Evolutionary conservation across 441 rosid genomes (phyloP), one percentile per base, ranked within the genome.

Genomic region (Populus hybrid): DNA sequence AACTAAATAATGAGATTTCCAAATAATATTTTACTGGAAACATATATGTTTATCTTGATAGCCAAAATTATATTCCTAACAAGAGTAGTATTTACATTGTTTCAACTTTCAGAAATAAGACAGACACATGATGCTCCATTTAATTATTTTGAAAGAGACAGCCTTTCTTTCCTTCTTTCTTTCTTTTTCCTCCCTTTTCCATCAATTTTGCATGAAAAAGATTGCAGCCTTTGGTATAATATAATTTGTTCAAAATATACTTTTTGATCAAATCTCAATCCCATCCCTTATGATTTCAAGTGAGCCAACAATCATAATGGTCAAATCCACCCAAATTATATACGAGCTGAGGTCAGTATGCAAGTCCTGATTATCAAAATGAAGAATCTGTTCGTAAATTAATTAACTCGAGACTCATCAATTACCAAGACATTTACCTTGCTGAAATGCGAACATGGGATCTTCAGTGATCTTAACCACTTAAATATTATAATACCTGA

Each of bases 381-480:
- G 65, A 71, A 3, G 69, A 28, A 71, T 16, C 28, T 36, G 14
- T n/a, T 14, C 2, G 24, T 21, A 64, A 20, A 36, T 59, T 3
- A 23, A 23, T 23, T 61, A 14, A 23, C 42, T 38, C n/a, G 2
- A 20, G 59, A 74, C 59, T 38, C 36, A 11, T 66, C 28, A 36
- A 72, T 6, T 68, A 10, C 21, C n/a, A 68, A 53, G 33, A 29
- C 20, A 61, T 7, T 59, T 29, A 18, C 36, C 53, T n/a, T 21
- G 26, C 23, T 18, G 7, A 35, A 10, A 70, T 14, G 14, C 10
- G 31, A 76, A 50, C 8, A 9, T 33, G 26, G 10, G 21, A 20
- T n/a, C 70, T 67, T 73, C 73, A 14, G 29, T 67, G 59, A 68
- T 56, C 36, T 66, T 56, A 76, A 59, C 73, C 59, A 65, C 24